Evolutionary conservation across 495 filamentous ascomycete genomes (phyloP), one percentile per base, ranked within the genome.

Genomic region (Penicillium flavigenum): DNA sequence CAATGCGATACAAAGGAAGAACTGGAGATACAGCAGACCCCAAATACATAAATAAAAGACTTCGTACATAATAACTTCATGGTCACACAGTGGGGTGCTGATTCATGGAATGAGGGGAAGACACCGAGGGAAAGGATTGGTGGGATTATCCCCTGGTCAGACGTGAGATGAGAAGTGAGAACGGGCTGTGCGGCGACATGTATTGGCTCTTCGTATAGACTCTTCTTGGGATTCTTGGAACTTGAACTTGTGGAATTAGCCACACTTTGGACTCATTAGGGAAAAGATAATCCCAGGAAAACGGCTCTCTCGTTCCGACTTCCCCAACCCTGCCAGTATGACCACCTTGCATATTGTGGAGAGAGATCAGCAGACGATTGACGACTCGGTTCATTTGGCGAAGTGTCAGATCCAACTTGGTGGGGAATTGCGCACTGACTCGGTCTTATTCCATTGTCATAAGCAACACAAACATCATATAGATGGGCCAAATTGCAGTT

Each of bases 51-150:
- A 50, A 8, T 50, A 32, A 17, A 17, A 43, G 4, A 1, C 10
- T 32, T 27, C n/a, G 20, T 17, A 42, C 5, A 14, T 17, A 52
- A 42, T 29, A 52, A 24, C 38, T 44, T 29, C 50, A 32, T 12
- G 5, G 51, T 53, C 20, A 34, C 31, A 39, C 44, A 41, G 42
- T 43, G 32, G 44, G 44, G 43, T 34, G 29, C 31, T 46, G 39
- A 54, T 54, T 54, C 41, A 17, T 26, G 42, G 51, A 45, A 54
- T 39, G 34, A 31, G 26, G 47, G 17, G 47, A 31, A 45, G 24
- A 43, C 36, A 31, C 26, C 19, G 45, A 7, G 29, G 31, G 41
- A 29, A 59, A 14, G 46, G 60, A 68, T 68, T 68, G 63, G 65
- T 66, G 65, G 63, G 47, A 68, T 56, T 59, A 56, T 5, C 2